Base-by-base conservation (phyloP, 1,139 yeast species). In the Lipomyces yarrowii region DNA sequence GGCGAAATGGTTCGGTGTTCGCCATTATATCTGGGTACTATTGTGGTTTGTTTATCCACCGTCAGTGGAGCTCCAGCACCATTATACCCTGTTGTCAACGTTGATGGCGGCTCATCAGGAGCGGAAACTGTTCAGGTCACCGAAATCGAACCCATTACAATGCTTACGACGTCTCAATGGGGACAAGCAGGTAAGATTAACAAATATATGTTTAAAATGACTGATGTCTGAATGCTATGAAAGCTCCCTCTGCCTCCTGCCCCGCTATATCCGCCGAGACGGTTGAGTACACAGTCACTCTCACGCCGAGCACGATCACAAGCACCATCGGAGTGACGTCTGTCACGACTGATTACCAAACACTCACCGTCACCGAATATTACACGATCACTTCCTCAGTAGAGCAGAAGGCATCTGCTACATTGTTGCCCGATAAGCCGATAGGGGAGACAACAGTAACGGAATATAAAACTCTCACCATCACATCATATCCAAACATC, bases 1-100 rank as follows among this genome's bases (percentile, higher is more conserved):
- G n/a, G 48, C 55, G n/a, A 32, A 52, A 52, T 52, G 55, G 55
- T 52, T 30, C 18, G 55, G 32, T 30, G 13, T 52, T 11, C 55
- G 33, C 33, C 54, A 13, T 51, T 23, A 15, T 52, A 30, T 11
- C 55, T 52, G n/a, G n/a, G 55, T 30, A 1, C 23, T 23, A n/a
- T 30, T 18, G 55, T 52, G 18, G 33, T 52, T 52, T 30, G 8
- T 23, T n/a, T 52, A 23, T 13, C 33, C 10, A 6, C 33, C 55
- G 55, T 52, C 33, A 23, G 18, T 7, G 55, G 33, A 13, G 33
- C 55, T n/a, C 30, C 33, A 23, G 33, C 55, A 7, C n/a, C 7
- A 11, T 23, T 15, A 18, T 52, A 52, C 55, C 55, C 55, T 15
- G 55, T 52, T 21, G 55, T 52, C 10, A 52, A 52, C 15, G 55